A percentile compares a stretch with the other conserved stretches of the same genome.
phyloP scores from a whole-genome alignment of 2,329 filamentous ascomycete species.

The Paraphoma chrysanthemicola region DNA sequence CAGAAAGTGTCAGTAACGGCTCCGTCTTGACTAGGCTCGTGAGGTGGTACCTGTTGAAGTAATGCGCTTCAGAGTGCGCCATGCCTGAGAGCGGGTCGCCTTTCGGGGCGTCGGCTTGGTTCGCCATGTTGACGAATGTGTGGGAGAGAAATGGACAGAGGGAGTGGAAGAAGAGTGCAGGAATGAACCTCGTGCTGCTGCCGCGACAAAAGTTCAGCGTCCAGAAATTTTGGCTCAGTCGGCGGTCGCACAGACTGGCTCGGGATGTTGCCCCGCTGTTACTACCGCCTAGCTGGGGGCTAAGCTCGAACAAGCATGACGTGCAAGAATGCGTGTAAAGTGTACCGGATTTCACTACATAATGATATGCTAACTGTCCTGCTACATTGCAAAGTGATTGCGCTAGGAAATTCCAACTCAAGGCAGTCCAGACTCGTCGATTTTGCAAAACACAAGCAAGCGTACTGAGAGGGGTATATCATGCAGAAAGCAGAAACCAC shows the following conservation, averaged over 20 bases:
- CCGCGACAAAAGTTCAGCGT: slow-evolving; percentile 17
- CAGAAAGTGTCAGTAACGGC: slow-evolving; percentile 46
- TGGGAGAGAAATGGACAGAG: slow-evolving; percentile 2
- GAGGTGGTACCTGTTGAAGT: slow-evolving; percentile 85
- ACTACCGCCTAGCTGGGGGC: slow-evolving; percentile 4
- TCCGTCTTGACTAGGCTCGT: slow-evolving; percentile 23
- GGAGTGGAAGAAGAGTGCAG: slow-evolving; percentile 6
- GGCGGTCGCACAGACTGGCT: slow-evolving; percentile 21
- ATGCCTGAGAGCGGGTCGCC: slow-evolving; percentile 66
- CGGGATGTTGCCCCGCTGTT: slow-evolving; percentile 14
- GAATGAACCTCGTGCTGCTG: slow-evolving; percentile 18
- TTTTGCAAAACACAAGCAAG: slow-evolving; percentile 9
- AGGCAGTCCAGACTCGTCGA: slow-evolving; percentile 5
- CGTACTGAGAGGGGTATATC: slow-evolving; percentile 42
- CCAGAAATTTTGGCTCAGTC: slow-evolving; percentile 39
- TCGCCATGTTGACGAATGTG: slow-evolving; percentile 28
- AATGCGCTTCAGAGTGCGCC: slow-evolving; percentile 96
- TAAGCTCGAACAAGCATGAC: slow-evolving; percentile 15
- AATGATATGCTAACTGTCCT: no score
- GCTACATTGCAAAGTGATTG: no score
- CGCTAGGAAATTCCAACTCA: no score
- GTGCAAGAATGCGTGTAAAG: neutral
- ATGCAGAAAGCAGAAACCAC: slow-evolving; percentile 35
- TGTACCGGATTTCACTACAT: no score
- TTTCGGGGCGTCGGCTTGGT: slow-evolving; percentile 32